These are phyloP conservation scores for Paramyrothecium sp. DNA, from an alignment of 2,329 filamentous ascomycete species.

Conservation along the genomic window DNA sequence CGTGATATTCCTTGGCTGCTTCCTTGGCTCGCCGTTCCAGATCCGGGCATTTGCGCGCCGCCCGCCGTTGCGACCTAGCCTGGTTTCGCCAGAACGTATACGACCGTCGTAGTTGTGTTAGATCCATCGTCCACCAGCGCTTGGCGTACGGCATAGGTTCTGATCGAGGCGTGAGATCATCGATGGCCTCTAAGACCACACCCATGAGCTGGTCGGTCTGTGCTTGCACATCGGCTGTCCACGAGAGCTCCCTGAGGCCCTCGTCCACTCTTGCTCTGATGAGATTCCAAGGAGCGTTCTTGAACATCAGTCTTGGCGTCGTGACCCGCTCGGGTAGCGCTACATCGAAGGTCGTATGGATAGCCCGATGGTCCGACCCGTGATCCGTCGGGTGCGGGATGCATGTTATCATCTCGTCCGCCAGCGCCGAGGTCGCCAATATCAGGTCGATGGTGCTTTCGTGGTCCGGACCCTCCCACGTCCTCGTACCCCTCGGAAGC, in stretches of 20 bases:
- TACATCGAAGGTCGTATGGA: background rate
- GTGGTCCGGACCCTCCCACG: slow-evolving; percentile 19
- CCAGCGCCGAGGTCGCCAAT: slow-evolving; percentile 8
- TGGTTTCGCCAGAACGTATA: slow-evolving; percentile 4
- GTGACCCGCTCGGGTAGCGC: background rate
- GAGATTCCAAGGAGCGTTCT: slow-evolving; percentile 1
- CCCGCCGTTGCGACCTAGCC: background rate
- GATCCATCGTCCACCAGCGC: slow-evolving; percentile 2
- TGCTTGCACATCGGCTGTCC: background rate
- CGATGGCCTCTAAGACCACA: background rate
- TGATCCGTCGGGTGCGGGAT: background rate
- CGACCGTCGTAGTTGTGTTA: background rate
- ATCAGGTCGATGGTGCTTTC: slow-evolving; percentile 21
- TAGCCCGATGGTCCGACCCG: background rate
- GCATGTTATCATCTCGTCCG: slow-evolving; percentile 1
- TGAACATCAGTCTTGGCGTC: background rate
- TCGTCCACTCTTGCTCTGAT: slow-evolving; percentile 1
- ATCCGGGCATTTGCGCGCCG: background rate
- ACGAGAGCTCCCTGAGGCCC: background rate
- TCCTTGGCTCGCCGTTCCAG: too few relatives aligned
- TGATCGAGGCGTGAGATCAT: background rate
- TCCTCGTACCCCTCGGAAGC: slow-evolving; percentile 30
- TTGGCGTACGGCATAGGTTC: slow-evolving; percentile 3
- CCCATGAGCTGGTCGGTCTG: slow-evolving; percentile 3
- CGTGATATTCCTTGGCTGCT: slow-evolving; percentile 5